phyloP scores from a whole-genome alignment of 331 rosid genomes.

The Arachis monticola region DNA sequence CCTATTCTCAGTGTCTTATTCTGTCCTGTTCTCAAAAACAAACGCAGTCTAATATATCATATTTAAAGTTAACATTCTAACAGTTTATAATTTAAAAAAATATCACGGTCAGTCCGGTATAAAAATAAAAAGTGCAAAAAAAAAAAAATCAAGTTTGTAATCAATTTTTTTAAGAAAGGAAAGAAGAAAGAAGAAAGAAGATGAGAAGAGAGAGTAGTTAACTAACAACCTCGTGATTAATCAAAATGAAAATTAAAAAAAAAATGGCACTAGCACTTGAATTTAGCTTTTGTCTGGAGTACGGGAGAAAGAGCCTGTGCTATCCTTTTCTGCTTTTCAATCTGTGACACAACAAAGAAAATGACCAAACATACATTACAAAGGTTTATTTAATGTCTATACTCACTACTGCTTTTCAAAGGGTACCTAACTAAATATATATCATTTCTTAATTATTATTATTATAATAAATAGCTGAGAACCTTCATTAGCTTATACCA shows the following conservation, averaged over 20 bases:
- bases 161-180: too few relatives aligned
- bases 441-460: background rate
- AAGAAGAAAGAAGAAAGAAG: too few relatives aligned
- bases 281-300: slow-evolving; percentile 39
- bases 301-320: slow-evolving; percentile 39
- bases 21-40: too few relatives aligned
- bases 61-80: too few relatives aligned
- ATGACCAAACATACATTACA: slow-evolving; percentile 32
- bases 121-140: too few relatives aligned
- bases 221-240: background rate
- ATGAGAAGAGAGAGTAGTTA: background rate
- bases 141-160: too few relatives aligned
- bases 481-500: slow-evolving; percentile 5
- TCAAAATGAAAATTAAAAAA: background rate
- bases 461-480: background rate
- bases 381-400: slow-evolving; percentile 14
- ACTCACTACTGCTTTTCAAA: slow-evolving; percentile 29
- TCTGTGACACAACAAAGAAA: slow-evolving; percentile 40
- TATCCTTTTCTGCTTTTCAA: slow-evolving; percentile 47
- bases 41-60: too few relatives aligned
- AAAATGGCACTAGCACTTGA: background rate
- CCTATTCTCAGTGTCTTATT: too few relatives aligned
- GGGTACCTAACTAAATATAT: slow-evolving; percentile 20
- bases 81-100: too few relatives aligned
- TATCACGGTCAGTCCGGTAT: too few relatives aligned